A percentile compares a stretch with the other conserved stretches of the same genome.
These are phyloP conservation scores for Zopfia rhizophila DNA, from an alignment of 2,329 filamentous ascomycete genomes.

Conservation along the genomic window DNA sequence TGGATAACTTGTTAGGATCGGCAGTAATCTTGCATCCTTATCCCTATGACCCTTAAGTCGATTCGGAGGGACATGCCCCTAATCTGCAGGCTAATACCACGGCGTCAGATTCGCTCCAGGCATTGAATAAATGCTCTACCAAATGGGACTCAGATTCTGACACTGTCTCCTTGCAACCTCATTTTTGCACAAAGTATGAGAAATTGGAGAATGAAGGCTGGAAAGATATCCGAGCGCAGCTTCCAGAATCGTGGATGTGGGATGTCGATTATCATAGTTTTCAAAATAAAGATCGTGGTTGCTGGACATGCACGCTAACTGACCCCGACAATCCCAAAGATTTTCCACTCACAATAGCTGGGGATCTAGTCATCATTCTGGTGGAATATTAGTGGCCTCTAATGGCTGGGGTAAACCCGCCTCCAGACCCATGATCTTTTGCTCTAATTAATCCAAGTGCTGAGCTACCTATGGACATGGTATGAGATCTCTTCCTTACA, in stretches of 20 bases:
- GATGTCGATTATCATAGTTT: conserved; percentile 24
- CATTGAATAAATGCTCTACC: too few species aligned
- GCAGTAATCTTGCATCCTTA: too few species aligned
- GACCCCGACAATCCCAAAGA: conserved; percentile 15
- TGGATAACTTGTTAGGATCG: too few species aligned
- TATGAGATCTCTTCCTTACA: conserved; percentile 27
- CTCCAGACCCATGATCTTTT: conserved; percentile 25
- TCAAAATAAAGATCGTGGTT: neutral
- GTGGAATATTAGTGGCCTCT: conserved; percentile 31
- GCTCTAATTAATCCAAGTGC: conserved; percentile 21
- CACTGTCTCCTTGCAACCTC: too few species aligned
- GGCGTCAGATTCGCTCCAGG: too few species aligned
- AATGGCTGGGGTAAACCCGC: conserved; percentile 24
- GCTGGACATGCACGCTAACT: conserved; percentile 28
- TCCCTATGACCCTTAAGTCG: too few species aligned
- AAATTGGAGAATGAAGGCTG: conserved; percentile 2
- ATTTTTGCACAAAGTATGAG: neutral
- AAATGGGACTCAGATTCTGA: too few species aligned
- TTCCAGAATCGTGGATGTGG: conserved; percentile 22
- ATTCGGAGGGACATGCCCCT: too few species aligned
- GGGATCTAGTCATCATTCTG: conserved; percentile 26
- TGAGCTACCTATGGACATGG: conserved; percentile 14
- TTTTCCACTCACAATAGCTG: conserved; percentile 25
- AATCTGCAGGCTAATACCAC: too few species aligned
- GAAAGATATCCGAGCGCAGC: conserved; percentile 13